phyloP scores from a whole-genome alignment of 1,284 basidiomycete genomes.

The Leccinum laetum region DNA sequence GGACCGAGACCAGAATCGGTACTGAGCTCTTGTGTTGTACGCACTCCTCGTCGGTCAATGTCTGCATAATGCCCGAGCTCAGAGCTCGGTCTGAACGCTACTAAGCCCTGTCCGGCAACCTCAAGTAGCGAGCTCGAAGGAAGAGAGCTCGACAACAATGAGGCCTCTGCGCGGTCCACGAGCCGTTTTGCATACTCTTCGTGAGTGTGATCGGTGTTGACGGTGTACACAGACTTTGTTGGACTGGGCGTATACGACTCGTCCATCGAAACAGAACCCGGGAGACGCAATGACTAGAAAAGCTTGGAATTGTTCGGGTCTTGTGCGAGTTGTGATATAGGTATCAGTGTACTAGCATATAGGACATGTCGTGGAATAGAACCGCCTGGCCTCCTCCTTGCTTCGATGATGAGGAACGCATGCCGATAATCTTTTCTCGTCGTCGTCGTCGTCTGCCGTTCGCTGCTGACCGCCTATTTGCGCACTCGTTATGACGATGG shows the following conservation, averaged over 20 bases:
- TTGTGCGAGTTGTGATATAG: slow-evolving; percentile 56
- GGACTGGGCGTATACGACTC: no score
- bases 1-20: slow-evolving; percentile 52
- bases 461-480: slow-evolving; percentile 67
- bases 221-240: no score
- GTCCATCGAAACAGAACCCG: no score
- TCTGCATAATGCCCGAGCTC: slow-evolving; percentile 80
- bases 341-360: slow-evolving; percentile 82
- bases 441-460: slow-evolving; percentile 63
- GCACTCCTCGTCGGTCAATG: slow-evolving; percentile 37
- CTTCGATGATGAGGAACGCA: slow-evolving; percentile 96
- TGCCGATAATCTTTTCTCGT: slow-evolving; percentile 87
- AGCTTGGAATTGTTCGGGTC: slow-evolving; percentile 58
- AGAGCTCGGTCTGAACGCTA: slow-evolving; percentile 63
- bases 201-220: no score
- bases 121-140: slow-evolving; percentile 48
- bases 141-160: slow-evolving; percentile 59
- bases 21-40: slow-evolving; percentile 40
- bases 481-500: slow-evolving; percentile 83
- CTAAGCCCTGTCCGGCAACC: slow-evolving; percentile 36
- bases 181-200: slow-evolving; percentile 39
- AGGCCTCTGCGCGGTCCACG: slow-evolving; percentile 50
- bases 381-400: slow-evolving; percentile 68
- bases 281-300: no score
- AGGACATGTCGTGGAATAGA: slow-evolving; percentile 86